Conservation (phyloP, 2,329 filamentous ascomycete species). For the Trichoderma sp. region DNA sequence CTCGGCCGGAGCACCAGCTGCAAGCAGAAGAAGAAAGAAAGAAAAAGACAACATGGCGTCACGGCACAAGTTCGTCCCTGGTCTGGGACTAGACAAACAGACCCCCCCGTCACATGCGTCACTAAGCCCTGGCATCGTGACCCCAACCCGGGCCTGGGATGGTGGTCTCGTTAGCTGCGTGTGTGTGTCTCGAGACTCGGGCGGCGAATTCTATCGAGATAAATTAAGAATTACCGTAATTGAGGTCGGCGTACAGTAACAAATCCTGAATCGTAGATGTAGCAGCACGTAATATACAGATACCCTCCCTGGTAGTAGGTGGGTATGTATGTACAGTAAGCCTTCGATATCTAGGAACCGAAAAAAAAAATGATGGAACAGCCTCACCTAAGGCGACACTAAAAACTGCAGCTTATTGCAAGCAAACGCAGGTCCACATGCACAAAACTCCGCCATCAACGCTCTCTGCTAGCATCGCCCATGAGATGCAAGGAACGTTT, state of each 20-base stretch:
- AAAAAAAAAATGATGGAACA: too few species aligned
- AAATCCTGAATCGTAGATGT: neutral
- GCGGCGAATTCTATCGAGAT: too few species aligned
- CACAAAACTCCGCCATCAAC: constrained; percentile 1
- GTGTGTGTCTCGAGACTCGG: neutral
- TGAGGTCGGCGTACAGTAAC: neutral
- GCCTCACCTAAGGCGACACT: too few species aligned
- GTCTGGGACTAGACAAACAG: neutral
- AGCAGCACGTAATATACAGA: neutral
- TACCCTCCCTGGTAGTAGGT: too few species aligned
- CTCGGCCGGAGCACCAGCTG: neutral
- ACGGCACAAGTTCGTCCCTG: neutral
- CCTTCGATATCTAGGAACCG: too few species aligned
- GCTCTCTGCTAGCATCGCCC: neutral
- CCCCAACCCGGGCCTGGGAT: neutral
- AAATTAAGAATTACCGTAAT: neutral
- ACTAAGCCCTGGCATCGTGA: constrained; percentile 17
- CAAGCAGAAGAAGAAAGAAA: neutral
- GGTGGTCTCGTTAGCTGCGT: neutral
- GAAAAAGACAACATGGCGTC: neutral
- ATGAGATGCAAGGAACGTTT: constrained; percentile 7
- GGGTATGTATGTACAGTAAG: too few species aligned
- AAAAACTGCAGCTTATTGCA: neutral
- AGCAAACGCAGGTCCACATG: constrained; percentile 13
- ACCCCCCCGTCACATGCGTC: constrained; percentile 17